Percentiles rank a stretch among this genome's conserved stretches.
Conservation (phyloP, 148 eudicot genomes). For the Bassia scoparia region DNA sequence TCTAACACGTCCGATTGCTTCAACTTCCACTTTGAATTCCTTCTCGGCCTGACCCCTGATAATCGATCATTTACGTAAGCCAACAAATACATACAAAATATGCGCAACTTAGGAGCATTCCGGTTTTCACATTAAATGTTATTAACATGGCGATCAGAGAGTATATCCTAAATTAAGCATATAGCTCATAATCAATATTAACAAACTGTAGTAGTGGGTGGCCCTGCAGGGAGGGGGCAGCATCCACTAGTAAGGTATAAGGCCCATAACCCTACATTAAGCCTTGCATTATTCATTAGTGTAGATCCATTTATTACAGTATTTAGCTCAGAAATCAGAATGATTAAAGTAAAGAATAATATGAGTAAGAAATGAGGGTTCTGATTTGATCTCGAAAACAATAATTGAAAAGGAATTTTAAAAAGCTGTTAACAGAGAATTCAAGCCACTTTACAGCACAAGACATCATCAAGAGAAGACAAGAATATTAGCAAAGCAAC, state of each 20-base stretch:
- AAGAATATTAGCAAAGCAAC: slow-evolving; percentile 29
- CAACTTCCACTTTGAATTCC: slow-evolving; percentile 94
- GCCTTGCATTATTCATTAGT: slow-evolving; percentile 13
- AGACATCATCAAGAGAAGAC: slow-evolving; percentile 28
- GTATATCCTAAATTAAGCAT: neutral
- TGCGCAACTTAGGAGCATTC: neutral
- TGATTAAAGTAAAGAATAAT: slow-evolving; percentile 27
- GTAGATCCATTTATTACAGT: slow-evolving; percentile 23
- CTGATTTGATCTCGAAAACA: slow-evolving; percentile 30
- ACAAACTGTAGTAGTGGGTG: slow-evolving; percentile 15
- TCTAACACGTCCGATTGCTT: slow-evolving; percentile 90
- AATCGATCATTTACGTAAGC: slow-evolving; percentile 24
- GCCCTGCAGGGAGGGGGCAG: slow-evolving; percentile 17
- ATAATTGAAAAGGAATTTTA: slow-evolving; percentile 24
- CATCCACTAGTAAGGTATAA: slow-evolving; percentile 17
- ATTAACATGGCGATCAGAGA: slow-evolving; percentile 8
- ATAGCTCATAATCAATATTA: slow-evolving; percentile 3
- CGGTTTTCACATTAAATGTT: neutral
- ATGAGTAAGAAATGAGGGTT: slow-evolving; percentile 23
- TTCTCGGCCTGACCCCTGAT: slow-evolving; percentile 95
- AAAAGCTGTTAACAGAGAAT: slow-evolving; percentile 24
- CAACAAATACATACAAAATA: neutral
- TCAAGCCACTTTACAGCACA: slow-evolving; percentile 42
- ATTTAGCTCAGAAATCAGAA: neutral
- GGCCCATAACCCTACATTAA: slow-evolving; percentile 21